Percentiles rank a stretch among this genome's conserved stretches.
Evolutionary conservation across 352 stramenopile genomes (phyloP).

Genomic region (Globisporangium radiosum): DNA sequence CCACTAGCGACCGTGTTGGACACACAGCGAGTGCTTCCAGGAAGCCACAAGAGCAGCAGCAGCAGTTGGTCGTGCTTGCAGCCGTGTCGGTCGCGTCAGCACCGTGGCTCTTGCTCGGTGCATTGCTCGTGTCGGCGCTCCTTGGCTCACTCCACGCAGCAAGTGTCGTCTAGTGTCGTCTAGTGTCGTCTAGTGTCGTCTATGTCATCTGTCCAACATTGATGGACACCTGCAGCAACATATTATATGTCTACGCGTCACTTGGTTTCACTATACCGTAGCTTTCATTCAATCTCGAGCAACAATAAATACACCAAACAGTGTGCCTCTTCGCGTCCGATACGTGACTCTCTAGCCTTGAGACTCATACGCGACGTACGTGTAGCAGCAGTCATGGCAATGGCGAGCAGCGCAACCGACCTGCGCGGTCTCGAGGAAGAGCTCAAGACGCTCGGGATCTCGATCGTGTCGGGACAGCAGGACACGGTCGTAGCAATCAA

Average conservation of each 20-base stretch:
- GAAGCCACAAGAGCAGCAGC: neutral
- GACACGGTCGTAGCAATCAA: conserved; percentile 72
- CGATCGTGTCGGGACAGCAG: conserved; percentile 63
- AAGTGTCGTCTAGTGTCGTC: neutral
- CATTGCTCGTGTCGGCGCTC: conserved; percentile 6
- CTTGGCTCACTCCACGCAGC: conserved; percentile 1
- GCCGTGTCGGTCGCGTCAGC: conserved; percentile 20
- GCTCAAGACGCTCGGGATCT: conserved; percentile 75
- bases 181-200: neutral
- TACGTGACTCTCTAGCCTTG: no score
- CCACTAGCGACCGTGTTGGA: conserved; percentile 6
- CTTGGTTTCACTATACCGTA: conserved; percentile 15
- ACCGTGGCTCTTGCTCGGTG: conserved; percentile 26
- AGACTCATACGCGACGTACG: neutral
- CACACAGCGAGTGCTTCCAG: neutral
- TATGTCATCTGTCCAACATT: no score
- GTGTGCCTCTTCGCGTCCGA: no score
- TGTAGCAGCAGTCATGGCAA: neutral
- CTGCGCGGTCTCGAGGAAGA: conserved; percentile 62
- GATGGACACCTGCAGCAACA: no score
- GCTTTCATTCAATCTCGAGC: conserved; percentile 18
- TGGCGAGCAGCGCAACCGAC: conserved; percentile 21
- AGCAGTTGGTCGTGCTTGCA: conserved; percentile 14
- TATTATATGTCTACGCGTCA: neutral
- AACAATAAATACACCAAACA: no score